Evolutionary conservation across 208 protist genomes (phyloP).

Genomic region (Strigomonas culicis): DNA sequence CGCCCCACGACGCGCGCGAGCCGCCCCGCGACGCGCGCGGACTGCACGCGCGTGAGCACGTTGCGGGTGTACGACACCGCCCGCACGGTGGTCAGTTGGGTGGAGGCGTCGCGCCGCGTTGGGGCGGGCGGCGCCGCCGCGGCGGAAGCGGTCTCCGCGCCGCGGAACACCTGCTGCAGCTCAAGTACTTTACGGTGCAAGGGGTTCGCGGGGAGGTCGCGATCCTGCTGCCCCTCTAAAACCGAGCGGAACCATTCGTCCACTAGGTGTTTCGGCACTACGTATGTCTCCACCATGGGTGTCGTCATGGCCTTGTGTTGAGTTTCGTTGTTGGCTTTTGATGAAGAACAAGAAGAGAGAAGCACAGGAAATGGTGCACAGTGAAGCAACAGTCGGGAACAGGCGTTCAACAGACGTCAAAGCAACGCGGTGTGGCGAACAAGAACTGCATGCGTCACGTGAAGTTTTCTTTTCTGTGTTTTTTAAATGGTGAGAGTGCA

Average conservation of each 20-base stretch:
- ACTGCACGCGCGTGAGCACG: slow-evolving; percentile 24
- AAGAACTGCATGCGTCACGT: too few species aligned
- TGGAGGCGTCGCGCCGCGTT: slow-evolving; percentile 13
- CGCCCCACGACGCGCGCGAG: slow-evolving; percentile 18
- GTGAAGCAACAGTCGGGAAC: too few species aligned
- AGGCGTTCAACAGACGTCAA: too few species aligned
- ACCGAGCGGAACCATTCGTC: slow-evolving; percentile 1
- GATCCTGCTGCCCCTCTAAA: not conserved
- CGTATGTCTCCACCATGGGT: slow-evolving; percentile 3
- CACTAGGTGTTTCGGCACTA: slow-evolving; percentile 1
- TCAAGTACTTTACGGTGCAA: too few species aligned
- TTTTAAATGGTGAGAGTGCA: too few species aligned
- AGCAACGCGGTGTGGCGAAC: too few species aligned
- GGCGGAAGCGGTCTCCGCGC: not conserved
- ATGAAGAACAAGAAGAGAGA: too few species aligned
- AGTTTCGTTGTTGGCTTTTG: too few species aligned
- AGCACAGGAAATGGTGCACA: too few species aligned
- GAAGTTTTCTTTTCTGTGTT: too few species aligned
- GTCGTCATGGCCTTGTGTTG: too few species aligned
- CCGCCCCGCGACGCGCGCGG: not conserved
- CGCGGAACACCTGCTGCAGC: too few species aligned
- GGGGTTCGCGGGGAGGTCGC: not conserved
- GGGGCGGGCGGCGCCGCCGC: not conserved
- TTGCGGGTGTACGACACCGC: slow-evolving; percentile 29
- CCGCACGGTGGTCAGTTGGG: slow-evolving; percentile 40